Evolutionary conservation across 305 asterid species (phyloP), one percentile per base, ranked within the genome.

Genomic region (Rubia balearica): DNA sequence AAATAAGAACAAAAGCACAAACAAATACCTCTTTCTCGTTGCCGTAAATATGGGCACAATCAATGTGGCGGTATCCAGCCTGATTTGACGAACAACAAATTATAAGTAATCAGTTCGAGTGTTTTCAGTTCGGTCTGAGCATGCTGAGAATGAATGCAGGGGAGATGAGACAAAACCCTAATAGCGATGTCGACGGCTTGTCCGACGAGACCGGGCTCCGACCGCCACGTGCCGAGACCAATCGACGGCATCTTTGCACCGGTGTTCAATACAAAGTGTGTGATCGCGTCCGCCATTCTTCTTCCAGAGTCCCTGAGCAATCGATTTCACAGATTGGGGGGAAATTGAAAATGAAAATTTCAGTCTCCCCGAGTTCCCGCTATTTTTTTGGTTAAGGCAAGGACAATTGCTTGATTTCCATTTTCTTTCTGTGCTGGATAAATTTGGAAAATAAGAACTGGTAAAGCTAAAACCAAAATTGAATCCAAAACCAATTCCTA

Each of bases 191-290:
- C 90, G 73, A 89, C 90, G 70, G 96, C 90, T 67, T 82, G 78
- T 36, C 90, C 91, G 60, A 87, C 95, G 78, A 86, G 72, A 6
- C 90, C 92, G 17, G 96, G 91, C 61, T 81, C 89, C 69, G 95
- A 78, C 75, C 88, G 90, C 97, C 97, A 91, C 61, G 97, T 91
- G 19, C 96, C 97, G 3, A 91, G 91, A 40, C 97, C 96, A 6
- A 91, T 83, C 13, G 86, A 82, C 14, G 97, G 97, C 53, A 89
- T 87, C 75, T 79, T 87, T 3, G 90, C 88, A 6, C 92, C 96
- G 8, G 89, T 87, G 79, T 89, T 86, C 77, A 91, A 71, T 75
- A 71, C 82, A 19, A 84, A 84, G 78, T 67, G 55, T 48, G 30
- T 43, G 46, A 27, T 78, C 70, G 67, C 81, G 7, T 51, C 73